Conservation (phyloP, 1,284 basidiomycete genomes). For the Cryptococcus jaspeensis region DNA sequence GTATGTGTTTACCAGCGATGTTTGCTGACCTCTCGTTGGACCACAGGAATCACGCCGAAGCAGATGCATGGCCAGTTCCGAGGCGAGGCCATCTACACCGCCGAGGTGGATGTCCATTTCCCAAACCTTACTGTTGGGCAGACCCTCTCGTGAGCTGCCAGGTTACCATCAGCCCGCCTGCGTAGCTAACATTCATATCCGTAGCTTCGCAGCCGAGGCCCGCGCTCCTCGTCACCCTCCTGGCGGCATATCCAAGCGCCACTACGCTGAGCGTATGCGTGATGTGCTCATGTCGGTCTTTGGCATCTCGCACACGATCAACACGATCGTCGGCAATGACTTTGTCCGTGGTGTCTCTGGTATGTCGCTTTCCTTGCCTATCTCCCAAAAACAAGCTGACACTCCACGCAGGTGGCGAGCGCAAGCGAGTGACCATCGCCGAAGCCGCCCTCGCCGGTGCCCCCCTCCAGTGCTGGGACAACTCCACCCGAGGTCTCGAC, state of each 20-base stretch:
- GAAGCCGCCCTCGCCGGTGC: constrained; percentile 51
- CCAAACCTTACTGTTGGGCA: constrained; percentile 56
- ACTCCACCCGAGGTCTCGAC: constrained; percentile 58
- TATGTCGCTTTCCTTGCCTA: constrained; percentile 52
- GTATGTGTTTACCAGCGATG: too few species aligned
- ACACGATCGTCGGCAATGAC: constrained; percentile 54
- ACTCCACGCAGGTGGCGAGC: constrained; percentile 17
- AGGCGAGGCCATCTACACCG: constrained; percentile 54
- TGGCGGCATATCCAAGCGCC: constrained; percentile 44
- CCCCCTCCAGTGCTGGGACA: constrained; percentile 54
- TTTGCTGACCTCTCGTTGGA: too few species aligned
- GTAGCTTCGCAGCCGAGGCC: constrained; percentile 39
- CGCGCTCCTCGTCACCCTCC: constrained; percentile 50
- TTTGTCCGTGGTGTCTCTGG: constrained; percentile 56
- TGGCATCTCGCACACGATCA: constrained; percentile 56
- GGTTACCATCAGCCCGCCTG: too few species aligned
- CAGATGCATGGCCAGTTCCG: constrained; percentile 49
- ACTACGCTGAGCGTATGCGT: constrained; percentile 52
- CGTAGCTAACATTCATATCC: constrained; percentile 30
- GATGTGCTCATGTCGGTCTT: constrained; percentile 56
- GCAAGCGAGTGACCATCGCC: constrained; percentile 58
- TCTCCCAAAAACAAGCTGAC: not conserved
- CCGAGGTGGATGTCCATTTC: constrained; percentile 57
- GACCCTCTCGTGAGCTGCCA: constrained; percentile 52
- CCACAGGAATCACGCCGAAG: constrained; percentile 47